A percentile compares a stretch with the other conserved stretches of the same genome.
Conservation (phyloP, 352 stramenopile genomes). For the Phytopythium ostracodes region DNA sequence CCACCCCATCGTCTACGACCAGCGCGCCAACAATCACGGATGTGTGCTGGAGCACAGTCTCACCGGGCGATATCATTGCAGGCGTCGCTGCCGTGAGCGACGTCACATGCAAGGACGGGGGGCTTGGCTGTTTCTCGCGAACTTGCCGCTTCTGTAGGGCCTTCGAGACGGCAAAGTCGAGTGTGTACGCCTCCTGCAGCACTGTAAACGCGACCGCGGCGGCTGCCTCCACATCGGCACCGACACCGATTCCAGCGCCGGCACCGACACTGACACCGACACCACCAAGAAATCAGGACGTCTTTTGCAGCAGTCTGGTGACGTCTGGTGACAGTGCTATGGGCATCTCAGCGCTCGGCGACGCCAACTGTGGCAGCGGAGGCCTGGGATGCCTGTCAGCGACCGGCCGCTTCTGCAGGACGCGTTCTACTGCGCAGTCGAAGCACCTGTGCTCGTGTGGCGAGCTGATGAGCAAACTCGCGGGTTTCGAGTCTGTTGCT, state of each 20-base stretch:
- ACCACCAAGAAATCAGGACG: background rate
- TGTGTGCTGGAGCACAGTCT: constrained; percentile 3
- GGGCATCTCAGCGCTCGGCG: background rate
- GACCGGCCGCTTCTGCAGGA: constrained; percentile 4
- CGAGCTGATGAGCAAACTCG: background rate
- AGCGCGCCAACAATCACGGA: background rate
- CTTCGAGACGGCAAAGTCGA: background rate
- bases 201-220: background rate
- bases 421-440: constrained; percentile 12
- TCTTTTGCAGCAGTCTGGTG: background rate
- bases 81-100: constrained; percentile 5
- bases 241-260: background rate
- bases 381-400: background rate
- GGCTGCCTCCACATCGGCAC: constrained; percentile 2
- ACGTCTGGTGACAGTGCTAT: background rate
- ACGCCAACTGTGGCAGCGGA: background rate
- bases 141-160: constrained; percentile 23
- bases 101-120: constrained; percentile 11
- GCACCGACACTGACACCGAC: constrained; percentile 2
- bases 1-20: background rate
- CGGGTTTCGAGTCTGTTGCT: background rate
- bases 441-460: constrained; percentile 10
- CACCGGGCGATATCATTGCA: background rate
- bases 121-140: constrained; percentile 15
- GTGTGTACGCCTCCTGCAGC: background rate